Percentiles rank a stretch among this genome's conserved stretches.
Conservation (phyloP, 192 early-diverging fungal species). For the Rhizoclosmatium sp. region DNA sequence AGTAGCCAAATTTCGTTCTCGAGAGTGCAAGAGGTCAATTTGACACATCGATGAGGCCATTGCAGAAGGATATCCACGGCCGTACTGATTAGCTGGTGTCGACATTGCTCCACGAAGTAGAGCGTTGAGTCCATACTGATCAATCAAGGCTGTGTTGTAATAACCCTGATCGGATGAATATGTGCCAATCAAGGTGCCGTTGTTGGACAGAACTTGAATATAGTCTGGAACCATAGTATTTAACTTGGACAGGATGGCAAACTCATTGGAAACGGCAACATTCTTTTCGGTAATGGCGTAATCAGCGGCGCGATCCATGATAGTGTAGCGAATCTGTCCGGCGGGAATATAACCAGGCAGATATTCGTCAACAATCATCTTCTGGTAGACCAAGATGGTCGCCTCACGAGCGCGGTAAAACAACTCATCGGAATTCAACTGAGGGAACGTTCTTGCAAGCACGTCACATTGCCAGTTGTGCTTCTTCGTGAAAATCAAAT, state of each 20-base stretch:
- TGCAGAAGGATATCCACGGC: constrained; percentile 10
- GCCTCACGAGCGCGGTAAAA: not conserved
- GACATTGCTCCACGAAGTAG: not conserved
- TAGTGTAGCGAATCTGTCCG: not conserved
- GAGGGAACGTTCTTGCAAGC: not conserved
- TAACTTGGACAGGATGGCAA: not conserved
- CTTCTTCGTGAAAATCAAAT: not conserved
- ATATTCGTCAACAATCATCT: not conserved
- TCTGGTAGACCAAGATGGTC: not conserved
- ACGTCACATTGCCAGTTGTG: constrained; percentile 5
- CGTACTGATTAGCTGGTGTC: not conserved
- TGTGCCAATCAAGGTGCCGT: constrained; percentile 10
- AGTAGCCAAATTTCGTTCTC: not conserved
- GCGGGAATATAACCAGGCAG: not conserved
- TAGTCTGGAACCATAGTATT: not conserved
- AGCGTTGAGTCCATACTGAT: constrained; percentile 8
- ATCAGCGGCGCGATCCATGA: not conserved
- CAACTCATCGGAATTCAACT: not conserved
- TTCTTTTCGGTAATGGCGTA: not conserved
- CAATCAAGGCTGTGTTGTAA: not conserved
- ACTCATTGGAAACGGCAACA: not conserved
- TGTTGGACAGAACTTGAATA: not conserved
- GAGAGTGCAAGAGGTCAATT: not conserved
- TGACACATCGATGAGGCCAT: not conserved
- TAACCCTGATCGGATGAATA: not conserved